phyloP scores from a whole-genome alignment of 2,329 filamentous ascomycete genomes.

The Claviceps paspali region DNA sequence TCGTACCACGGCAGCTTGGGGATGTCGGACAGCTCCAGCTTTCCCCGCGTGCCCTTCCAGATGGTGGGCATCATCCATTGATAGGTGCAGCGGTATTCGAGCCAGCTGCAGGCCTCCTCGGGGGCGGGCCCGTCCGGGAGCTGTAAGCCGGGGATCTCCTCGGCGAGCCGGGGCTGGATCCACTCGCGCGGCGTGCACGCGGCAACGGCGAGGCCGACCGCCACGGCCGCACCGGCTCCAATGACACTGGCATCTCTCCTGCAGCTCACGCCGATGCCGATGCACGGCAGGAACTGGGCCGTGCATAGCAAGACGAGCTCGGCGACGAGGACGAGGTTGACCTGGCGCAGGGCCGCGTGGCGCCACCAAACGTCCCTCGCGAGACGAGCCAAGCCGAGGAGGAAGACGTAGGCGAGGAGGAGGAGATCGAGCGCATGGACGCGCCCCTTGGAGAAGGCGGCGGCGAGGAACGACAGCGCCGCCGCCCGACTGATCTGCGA shows the following conservation, averaged over 20 bases:
- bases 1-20: constrained; percentile 39
- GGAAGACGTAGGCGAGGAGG: constrained; percentile 24
- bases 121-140: constrained; percentile 26
- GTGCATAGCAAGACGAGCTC: constrained; percentile 21
- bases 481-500: constrained; percentile 26
- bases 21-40: constrained; percentile 31
- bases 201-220: constrained; percentile 23
- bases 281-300: constrained; percentile 28
- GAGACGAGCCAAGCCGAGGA: constrained; percentile 28
- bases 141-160: constrained; percentile 22
- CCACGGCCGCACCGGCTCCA: constrained; percentile 21
- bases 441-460: constrained; percentile 19
- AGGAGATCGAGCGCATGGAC: constrained; percentile 22
- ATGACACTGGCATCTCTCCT: constrained; percentile 16
- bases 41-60: constrained; percentile 28
- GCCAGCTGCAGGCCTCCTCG: constrained; percentile 39
- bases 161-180: constrained; percentile 26
- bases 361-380: constrained; percentile 27
- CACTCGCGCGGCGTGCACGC: constrained; percentile 33
- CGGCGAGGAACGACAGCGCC: constrained; percentile 23
- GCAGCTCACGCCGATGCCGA: constrained; percentile 20
- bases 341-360: constrained; percentile 30
- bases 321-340: constrained; percentile 28
- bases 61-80: constrained; percentile 34
- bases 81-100: constrained; percentile 35